phyloP scores from a whole-genome alignment of 441 rosid species.

The Croton setiger region DNA sequence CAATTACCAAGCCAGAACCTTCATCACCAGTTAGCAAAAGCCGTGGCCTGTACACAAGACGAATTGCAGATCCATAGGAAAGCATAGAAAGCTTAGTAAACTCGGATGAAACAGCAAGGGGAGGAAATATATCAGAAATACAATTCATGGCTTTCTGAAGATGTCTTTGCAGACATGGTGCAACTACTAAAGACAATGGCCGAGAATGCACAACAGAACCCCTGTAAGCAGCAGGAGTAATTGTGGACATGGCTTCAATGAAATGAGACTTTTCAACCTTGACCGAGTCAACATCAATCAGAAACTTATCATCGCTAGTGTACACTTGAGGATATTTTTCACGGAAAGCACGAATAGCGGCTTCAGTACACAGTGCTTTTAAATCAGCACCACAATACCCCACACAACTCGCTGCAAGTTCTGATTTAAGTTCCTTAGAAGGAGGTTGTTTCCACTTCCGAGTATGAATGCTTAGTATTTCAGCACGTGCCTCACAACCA shows the following conservation, averaged over 20 bases:
- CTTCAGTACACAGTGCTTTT: slow-evolving; percentile 97
- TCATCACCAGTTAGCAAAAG: slow-evolving; percentile 82
- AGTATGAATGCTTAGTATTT: slow-evolving; percentile 95
- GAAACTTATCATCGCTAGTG: slow-evolving; percentile 94
- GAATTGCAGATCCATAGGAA: slow-evolving; percentile 88
- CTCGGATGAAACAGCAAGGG: slow-evolving; percentile 65
- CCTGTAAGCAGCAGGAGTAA: slow-evolving; percentile 98
- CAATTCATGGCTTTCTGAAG: slow-evolving; percentile 68
- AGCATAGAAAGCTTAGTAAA: slow-evolving; percentile 90
- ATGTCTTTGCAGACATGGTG: slow-evolving; percentile 86
- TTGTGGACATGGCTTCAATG: slow-evolving; percentile 92
- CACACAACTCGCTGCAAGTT: slow-evolving; percentile 97
- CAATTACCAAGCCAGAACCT: slow-evolving; percentile 94
- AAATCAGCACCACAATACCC: slow-evolving; percentile 99
- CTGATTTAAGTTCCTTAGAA: slow-evolving; percentile 71
- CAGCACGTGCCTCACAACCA: slow-evolving; percentile 97
- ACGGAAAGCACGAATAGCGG: slow-evolving; percentile 98
- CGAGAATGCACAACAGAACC: slow-evolving; percentile 96
- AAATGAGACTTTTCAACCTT: slow-evolving; percentile 89
- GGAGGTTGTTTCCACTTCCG: slow-evolving; percentile 99
- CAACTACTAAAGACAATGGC: slow-evolving; percentile 91
- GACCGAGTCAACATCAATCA: slow-evolving; percentile 93
- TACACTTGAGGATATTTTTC: slow-evolving; percentile 99
- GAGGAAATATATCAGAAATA: slow-evolving; percentile 77
- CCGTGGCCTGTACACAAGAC: slow-evolving; percentile 97